Evolutionary conservation across 2,329 filamentous ascomycete species (phyloP).

Genomic region (Ramularia collo-cygni): DNA sequence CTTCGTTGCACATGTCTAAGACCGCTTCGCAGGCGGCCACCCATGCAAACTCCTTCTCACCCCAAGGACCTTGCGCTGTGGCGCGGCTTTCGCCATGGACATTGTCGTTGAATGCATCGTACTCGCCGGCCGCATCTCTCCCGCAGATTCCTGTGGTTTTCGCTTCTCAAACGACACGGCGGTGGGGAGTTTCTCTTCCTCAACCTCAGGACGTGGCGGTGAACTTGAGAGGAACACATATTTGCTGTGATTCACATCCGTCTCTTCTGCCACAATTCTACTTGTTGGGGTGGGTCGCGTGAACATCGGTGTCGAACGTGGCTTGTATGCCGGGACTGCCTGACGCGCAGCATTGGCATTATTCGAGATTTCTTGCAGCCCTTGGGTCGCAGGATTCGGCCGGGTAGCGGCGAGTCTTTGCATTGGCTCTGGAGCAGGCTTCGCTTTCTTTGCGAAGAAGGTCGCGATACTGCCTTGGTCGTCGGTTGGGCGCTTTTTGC

Average conservation of each 20-base stretch:
- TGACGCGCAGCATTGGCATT: conserved; percentile 5
- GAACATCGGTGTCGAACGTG: conserved; percentile 28
- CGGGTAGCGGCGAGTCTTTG: neutral
- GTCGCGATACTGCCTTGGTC: conserved; percentile 47
- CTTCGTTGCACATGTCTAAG: too few relatives aligned
- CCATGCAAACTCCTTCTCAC: conserved; percentile 45
- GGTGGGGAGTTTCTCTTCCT: conserved; percentile 13
- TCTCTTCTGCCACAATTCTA: conserved; percentile 7
- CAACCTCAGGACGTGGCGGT: conserved; percentile 27
- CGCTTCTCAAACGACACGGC: conserved; percentile 1
- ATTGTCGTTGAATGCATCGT: conserved; percentile 42
- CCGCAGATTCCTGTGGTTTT: neutral
- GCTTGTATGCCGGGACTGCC: conserved; percentile 18
- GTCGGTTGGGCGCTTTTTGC: conserved; percentile 34
- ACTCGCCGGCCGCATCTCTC: conserved; percentile 30
- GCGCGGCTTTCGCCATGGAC: conserved; percentile 19
- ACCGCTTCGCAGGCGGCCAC: conserved; percentile 29
- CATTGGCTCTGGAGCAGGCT: conserved; percentile 1
- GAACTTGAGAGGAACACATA: conserved; percentile 46
- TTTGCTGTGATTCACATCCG: conserved; percentile 26
- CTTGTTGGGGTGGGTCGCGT: conserved; percentile 25
- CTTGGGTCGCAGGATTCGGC: neutral
- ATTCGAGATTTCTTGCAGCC: conserved; percentile 32
- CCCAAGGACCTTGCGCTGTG: conserved; percentile 43
- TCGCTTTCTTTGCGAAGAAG: conserved; percentile 41